Conservation (phyloP, 129 eudicot genomes). For the Heracleum sosnowskyi region DNA sequence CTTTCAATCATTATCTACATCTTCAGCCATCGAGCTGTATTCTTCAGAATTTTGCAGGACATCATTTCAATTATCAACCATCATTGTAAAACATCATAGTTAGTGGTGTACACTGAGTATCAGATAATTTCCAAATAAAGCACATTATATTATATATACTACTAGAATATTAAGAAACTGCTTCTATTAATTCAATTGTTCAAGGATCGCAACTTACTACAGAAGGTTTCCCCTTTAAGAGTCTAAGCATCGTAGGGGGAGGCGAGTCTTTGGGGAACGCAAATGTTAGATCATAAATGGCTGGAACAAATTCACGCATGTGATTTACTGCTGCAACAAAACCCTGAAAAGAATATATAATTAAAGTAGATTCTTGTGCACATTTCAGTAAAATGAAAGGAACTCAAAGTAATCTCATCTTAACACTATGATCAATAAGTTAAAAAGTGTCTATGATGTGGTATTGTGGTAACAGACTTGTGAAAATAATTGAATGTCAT, state of each 20-base stretch:
- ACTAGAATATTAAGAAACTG: not conserved
- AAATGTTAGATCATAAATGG: constrained; percentile 73
- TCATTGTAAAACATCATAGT: not conserved
- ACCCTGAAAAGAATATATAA: constrained; percentile 41
- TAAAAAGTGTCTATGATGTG: not conserved
- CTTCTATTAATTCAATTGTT: not conserved
- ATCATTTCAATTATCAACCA: not conserved
- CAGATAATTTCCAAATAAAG: not conserved
- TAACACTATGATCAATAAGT: not conserved
- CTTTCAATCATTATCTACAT: not conserved
- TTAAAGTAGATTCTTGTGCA: not conserved
- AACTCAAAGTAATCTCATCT: not conserved
- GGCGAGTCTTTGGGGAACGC: constrained; percentile 69
- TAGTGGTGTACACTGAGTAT: not conserved
- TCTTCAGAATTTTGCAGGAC: not conserved
- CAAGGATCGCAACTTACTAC: constrained; percentile 38
- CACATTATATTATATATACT: not conserved
- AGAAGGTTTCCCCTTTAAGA: constrained; percentile 78
- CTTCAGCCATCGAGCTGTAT: not conserved
- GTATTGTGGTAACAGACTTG: not conserved
- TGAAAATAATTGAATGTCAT: not conserved
- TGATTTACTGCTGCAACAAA: constrained; percentile 82
- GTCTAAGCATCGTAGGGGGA: constrained; percentile 81
- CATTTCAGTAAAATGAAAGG: not conserved
- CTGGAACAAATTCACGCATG: constrained; percentile 91